These are phyloP conservation scores for Rhinocladiella similis DNA, from an alignment of 2,329 filamentous ascomycete genomes.

Conservation along the genomic window DNA sequence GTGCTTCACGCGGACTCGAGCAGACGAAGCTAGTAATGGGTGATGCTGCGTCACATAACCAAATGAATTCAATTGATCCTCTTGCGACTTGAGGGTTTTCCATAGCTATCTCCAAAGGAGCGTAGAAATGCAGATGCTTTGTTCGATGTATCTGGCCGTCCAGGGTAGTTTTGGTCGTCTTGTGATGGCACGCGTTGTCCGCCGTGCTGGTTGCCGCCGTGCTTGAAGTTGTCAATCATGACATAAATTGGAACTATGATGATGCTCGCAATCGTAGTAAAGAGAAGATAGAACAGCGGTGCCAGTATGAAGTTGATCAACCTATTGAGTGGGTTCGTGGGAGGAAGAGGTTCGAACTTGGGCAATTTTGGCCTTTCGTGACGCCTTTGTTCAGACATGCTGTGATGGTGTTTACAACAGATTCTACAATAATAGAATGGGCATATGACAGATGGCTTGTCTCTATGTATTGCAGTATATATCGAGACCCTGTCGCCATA, in stretches of 20 bases:
- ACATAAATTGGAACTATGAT: conserved; percentile 21
- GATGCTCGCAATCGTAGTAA: conserved; percentile 19
- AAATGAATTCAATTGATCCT: too few relatives aligned
- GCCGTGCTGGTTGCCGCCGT: conserved; percentile 8
- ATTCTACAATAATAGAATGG: neutral
- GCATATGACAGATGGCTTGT: neutral
- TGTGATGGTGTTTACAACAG: neutral
- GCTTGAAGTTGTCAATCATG: conserved; percentile 23
- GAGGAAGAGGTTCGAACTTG: conserved; percentile 21
- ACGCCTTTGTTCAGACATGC: neutral
- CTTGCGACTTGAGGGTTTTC: neutral
- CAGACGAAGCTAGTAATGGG: too few relatives aligned
- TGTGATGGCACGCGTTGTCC: conserved; percentile 2
- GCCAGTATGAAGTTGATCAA: conserved; percentile 21
- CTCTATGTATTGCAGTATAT: neutral
- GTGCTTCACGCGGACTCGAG: too few relatives aligned
- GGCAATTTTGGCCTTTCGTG: conserved; percentile 9
- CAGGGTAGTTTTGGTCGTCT: neutral
- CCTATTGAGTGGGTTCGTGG: conserved; percentile 16
- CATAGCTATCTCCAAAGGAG: conserved; percentile 7
- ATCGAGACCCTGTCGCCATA: neutral
- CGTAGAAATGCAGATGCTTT: conserved; percentile 5
- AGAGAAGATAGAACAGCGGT: conserved; percentile 22
- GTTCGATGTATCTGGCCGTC: conserved; percentile 2
- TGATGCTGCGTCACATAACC: too few relatives aligned